phyloP scores from a whole-genome alignment of 352 stramenopile genomes.

The Pythium biforme region DNA sequence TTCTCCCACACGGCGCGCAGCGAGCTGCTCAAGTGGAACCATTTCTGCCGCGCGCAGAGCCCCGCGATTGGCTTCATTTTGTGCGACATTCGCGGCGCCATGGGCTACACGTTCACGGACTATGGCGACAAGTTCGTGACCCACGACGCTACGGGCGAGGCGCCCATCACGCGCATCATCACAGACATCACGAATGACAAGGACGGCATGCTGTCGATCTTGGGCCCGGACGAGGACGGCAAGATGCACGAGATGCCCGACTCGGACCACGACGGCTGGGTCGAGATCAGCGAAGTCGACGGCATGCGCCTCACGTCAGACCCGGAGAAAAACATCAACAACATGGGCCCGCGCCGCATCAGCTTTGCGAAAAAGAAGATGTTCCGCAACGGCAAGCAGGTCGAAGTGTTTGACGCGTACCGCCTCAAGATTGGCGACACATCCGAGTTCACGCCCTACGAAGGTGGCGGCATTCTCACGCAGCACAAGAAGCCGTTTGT shows the following conservation, averaged over 20 bases:
- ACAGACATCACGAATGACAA: constrained; percentile 84
- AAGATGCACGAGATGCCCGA: constrained; percentile 89
- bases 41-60: constrained; percentile 79
- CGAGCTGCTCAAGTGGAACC: constrained; percentile 88
- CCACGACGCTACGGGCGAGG: constrained; percentile 79
- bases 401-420: constrained; percentile 84
- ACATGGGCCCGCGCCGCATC: constrained; percentile 67
- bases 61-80: constrained; percentile 80
- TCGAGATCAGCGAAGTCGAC: constrained; percentile 84
- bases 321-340: constrained; percentile 73
- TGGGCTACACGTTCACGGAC: constrained; percentile 82
- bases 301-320: constrained; percentile 68
- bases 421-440: constrained; percentile 82
- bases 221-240: constrained; percentile 80
- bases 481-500: constrained; percentile 84
- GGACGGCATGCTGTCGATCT: constrained; percentile 70
- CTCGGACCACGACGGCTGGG: constrained; percentile 81
- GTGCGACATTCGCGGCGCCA: constrained; percentile 74
- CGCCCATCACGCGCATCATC: constrained; percentile 85
- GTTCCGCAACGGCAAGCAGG: constrained; percentile 83
- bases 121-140: constrained; percentile 75
- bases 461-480: constrained; percentile 76
- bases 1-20: constrained; percentile 75
- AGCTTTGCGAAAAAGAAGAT: constrained; percentile 85
- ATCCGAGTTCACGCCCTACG: constrained; percentile 75